phyloP scores from a whole-genome alignment of 352 stramenopile genomes.

The Pythium dissimile region DNA sequence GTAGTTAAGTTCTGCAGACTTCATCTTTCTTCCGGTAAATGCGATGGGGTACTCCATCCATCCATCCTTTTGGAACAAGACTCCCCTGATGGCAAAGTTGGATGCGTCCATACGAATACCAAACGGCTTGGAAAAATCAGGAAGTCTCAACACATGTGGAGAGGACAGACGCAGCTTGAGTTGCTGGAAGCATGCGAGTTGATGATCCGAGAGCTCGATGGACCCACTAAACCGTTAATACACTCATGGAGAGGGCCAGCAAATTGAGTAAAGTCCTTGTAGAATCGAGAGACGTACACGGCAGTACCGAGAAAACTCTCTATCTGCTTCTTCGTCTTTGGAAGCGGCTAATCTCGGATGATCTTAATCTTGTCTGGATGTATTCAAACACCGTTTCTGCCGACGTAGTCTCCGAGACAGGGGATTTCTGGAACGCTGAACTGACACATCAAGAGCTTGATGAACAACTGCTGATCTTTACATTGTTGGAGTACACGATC shows the following conservation, averaged over 20 bases:
- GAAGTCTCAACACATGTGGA: not conserved
- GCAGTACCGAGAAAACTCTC: slow-evolving; percentile 11
- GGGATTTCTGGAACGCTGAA: slow-evolving; percentile 25
- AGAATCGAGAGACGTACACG: slow-evolving; percentile 18
- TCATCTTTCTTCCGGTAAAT: slow-evolving; percentile 15
- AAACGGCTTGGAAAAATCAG: slow-evolving; percentile 1
- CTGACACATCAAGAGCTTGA: slow-evolving; percentile 27
- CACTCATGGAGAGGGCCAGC: slow-evolving; percentile 3
- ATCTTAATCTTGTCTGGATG: slow-evolving; percentile 13
- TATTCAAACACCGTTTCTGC: slow-evolving; percentile 9
- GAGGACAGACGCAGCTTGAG: slow-evolving; percentile 1
- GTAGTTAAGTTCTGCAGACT: not conserved
- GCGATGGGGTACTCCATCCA: slow-evolving; percentile 2
- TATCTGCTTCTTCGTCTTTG: slow-evolving; percentile 6
- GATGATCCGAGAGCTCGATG: not conserved
- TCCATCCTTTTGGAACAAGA: slow-evolving; percentile 11
- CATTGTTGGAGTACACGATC: slow-evolving; percentile 12
- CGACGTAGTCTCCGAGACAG: slow-evolving; percentile 26
- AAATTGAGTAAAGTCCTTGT: slow-evolving; percentile 12
- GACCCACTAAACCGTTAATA: too few species aligned
- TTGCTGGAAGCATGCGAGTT: slow-evolving; percentile 1
- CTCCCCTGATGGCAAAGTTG: slow-evolving; percentile 12
- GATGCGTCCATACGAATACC: slow-evolving; percentile 8
- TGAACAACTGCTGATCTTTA: slow-evolving; percentile 19
- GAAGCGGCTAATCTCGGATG: slow-evolving; percentile 14